Evolutionary conservation across 2,329 filamentous ascomycete species (phyloP).

Genomic region (Sclerotinia minor): DNA sequence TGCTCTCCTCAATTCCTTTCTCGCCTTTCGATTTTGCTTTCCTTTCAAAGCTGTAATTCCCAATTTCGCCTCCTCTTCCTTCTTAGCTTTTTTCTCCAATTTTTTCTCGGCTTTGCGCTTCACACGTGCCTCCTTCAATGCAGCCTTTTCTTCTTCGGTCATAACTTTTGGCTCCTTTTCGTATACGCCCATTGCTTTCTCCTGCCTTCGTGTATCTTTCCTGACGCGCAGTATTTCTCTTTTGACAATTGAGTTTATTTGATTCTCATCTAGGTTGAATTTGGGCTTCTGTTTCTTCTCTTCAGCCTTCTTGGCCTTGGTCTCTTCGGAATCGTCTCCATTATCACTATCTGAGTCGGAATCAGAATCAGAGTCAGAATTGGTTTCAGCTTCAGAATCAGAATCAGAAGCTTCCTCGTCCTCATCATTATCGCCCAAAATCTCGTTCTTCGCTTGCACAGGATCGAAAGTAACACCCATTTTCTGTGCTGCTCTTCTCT

Average conservation of each 20-base stretch:
- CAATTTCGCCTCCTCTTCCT: slow-evolving; percentile 15
- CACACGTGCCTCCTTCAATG: slow-evolving; percentile 15
- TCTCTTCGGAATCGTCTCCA: not conserved
- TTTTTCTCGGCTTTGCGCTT: slow-evolving; percentile 22
- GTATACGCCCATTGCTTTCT: slow-evolving; percentile 22
- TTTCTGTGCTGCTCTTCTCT: slow-evolving; percentile 34
- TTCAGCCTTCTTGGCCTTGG: slow-evolving; percentile 17
- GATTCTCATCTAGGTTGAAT: slow-evolving; percentile 20
- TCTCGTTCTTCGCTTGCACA: slow-evolving; percentile 33
- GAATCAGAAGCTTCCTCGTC: slow-evolving; percentile 24
- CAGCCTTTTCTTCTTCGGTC: slow-evolving; percentile 23
- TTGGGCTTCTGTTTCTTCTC: slow-evolving; percentile 22
- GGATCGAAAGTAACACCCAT: slow-evolving; percentile 34
- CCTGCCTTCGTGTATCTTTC: slow-evolving; percentile 19
- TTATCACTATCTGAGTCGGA: slow-evolving; percentile 3
- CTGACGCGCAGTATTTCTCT: slow-evolving; percentile 23
- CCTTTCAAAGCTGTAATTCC: slow-evolving; percentile 15
- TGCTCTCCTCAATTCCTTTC: slow-evolving; percentile 26
- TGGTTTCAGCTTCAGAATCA: slow-evolving; percentile 26
- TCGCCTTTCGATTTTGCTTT: slow-evolving; percentile 23
- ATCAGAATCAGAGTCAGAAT: slow-evolving; percentile 21
- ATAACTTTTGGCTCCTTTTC: slow-evolving; percentile 15
- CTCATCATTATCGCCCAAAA: slow-evolving; percentile 30
- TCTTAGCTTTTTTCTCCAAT: slow-evolving; percentile 21
- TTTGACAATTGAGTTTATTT: slow-evolving; percentile 22